Percentiles rank a stretch among this genome's conserved stretches.
Conservation (phyloP, 805 yeast species). For the Wickerhamiella alocasiicola region DNA sequence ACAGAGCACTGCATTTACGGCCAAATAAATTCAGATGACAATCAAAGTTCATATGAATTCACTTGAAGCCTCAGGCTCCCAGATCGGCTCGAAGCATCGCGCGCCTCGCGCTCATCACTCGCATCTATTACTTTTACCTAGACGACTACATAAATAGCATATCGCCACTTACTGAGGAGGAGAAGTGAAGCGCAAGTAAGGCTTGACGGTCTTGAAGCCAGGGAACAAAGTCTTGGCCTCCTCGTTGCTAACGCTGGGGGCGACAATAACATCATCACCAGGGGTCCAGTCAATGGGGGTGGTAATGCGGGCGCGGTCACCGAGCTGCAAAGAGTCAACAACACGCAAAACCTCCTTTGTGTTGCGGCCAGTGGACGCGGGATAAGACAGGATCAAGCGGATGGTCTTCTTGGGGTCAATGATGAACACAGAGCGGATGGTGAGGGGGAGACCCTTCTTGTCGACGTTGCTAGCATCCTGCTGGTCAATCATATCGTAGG, state of each 20-base stretch:
- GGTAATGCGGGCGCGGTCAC: slow-evolving; percentile 77
- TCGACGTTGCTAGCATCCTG: slow-evolving; percentile 68
- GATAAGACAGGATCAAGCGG: slow-evolving; percentile 78
- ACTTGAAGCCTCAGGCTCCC: too few relatives aligned
- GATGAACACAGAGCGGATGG: slow-evolving; percentile 87
- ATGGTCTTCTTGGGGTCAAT: slow-evolving; percentile 88
- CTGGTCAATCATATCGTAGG: slow-evolving; percentile 81
- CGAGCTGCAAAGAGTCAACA: slow-evolving; percentile 76
- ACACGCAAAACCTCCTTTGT: slow-evolving; percentile 87
- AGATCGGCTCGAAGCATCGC: too few relatives aligned
- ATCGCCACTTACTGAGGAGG: slow-evolving; percentile 13
- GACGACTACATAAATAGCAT: too few relatives aligned
- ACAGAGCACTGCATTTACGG: too few relatives aligned
- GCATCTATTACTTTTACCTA: too few relatives aligned
- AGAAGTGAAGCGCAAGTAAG: slow-evolving; percentile 70
- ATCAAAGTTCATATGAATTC: too few relatives aligned
- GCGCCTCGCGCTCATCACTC: too few relatives aligned
- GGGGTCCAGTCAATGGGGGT: slow-evolving; percentile 90
- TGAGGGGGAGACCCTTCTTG: slow-evolving; percentile 64
- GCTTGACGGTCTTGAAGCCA: slow-evolving; percentile 77
- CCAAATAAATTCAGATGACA: too few relatives aligned
- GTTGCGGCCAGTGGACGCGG: slow-evolving; percentile 93
- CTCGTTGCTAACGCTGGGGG: slow-evolving; percentile 75
- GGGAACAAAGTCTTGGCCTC: slow-evolving; percentile 80
- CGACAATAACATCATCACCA: slow-evolving; percentile 89